phyloP scores from a whole-genome alignment of 192 early-diverging fungal species.

The Gamsiella multidivaricata region DNA sequence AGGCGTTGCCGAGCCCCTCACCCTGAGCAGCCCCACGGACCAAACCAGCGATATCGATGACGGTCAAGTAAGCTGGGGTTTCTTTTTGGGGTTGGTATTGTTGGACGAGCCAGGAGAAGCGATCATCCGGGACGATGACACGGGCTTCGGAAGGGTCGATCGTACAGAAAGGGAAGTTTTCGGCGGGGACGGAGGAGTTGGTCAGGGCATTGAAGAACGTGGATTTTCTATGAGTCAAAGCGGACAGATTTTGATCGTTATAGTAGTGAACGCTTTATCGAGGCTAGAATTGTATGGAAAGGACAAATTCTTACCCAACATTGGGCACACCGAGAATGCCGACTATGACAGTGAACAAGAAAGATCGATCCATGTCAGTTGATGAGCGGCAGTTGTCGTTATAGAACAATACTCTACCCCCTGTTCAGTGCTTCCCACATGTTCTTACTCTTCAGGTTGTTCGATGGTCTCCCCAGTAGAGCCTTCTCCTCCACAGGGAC shows the following conservation, averaged over 20 bases:
- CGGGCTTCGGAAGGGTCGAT: constrained; percentile 81
- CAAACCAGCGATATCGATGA: constrained; percentile 88
- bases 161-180: constrained; percentile 89
- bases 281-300: not conserved
- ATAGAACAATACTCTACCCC: too few species aligned
- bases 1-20: constrained; percentile 80
- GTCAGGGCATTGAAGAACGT: constrained; percentile 67
- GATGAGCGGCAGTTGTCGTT: not conserved
- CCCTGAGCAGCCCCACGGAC: constrained; percentile 72
- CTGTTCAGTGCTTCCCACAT: not conserved
- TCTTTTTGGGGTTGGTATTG: constrained; percentile 68
- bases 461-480: constrained; percentile 78
- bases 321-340: constrained; percentile 88
- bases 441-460: constrained; percentile 72
- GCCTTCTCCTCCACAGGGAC: constrained; percentile 65
- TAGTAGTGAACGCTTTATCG: too few species aligned
- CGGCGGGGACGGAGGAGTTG: constrained; percentile 62
- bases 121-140: constrained; percentile 72
- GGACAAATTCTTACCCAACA: constrained; percentile 69
- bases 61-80: constrained; percentile 72
- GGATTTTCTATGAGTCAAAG: constrained; percentile 57
- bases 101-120: constrained; percentile 74
- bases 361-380: not conserved
- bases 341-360: constrained; percentile 24
- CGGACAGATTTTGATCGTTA: not conserved